A percentile compares a stretch with the other conserved stretches of the same genome.
phyloP scores from a whole-genome alignment of 202 grass and related monocot species.

The Tripidium arundinaceum region DNA sequence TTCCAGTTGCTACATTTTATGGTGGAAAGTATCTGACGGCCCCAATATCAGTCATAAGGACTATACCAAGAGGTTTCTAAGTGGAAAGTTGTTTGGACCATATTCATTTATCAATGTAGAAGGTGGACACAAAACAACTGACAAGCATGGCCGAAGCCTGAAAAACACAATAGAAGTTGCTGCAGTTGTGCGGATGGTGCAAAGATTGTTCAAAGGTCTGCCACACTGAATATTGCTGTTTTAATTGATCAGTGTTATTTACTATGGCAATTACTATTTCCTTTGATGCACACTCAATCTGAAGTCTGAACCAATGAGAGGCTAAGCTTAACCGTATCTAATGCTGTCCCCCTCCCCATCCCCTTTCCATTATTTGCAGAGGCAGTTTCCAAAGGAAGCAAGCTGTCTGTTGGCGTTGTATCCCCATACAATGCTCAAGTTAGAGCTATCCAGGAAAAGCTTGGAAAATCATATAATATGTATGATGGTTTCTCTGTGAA shows the following conservation, averaged over 20 bases:
- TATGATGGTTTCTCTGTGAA: constrained; percentile 16
- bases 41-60: constrained; percentile 26
- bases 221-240: neutral
- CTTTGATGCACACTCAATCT: neutral
- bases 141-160: constrained; percentile 23
- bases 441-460: constrained; percentile 23
- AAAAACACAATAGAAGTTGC: constrained; percentile 47
- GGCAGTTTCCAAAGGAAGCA: neutral
- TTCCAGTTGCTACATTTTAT: constrained; percentile 50
- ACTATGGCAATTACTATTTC: neutral
- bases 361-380: constrained; percentile 15
- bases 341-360: neutral
- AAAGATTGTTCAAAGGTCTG: constrained; percentile 9
- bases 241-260: neutral
- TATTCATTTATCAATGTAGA: constrained; percentile 56
- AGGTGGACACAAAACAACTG: constrained; percentile 28
- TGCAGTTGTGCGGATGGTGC: constrained; percentile 32
- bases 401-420: constrained; percentile 40
- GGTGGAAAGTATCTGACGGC: constrained; percentile 32
- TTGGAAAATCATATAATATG: constrained; percentile 17
- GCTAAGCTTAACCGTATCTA: neutral
- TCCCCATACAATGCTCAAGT: constrained; percentile 53
- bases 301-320: neutral
- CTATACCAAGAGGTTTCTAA: constrained; percentile 24
- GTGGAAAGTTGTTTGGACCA: constrained; percentile 29